A percentile compares a stretch with the other conserved stretches of the same genome.
These are phyloP conservation scores for Microbotryum saponariae DNA, from an alignment of 1,284 basidiomycete species.

Conservation along the genomic window DNA sequence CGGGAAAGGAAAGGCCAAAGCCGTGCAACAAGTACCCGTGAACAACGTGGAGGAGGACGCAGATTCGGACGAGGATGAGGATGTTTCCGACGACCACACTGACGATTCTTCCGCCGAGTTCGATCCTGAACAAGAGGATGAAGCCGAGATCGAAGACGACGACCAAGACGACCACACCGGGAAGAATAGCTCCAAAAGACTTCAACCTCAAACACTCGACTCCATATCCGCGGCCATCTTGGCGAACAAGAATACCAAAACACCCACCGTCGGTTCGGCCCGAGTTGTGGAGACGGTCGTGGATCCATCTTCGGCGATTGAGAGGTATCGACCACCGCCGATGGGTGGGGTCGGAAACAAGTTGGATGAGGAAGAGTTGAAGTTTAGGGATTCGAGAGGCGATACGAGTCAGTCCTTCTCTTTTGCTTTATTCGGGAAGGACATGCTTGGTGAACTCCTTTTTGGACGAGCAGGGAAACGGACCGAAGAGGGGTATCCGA, in stretches of 20 bases:
- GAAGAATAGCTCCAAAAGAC: no score
- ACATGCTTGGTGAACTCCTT: no score
- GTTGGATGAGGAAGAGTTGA: constrained; percentile 21
- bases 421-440: no score
- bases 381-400: constrained; percentile 28
- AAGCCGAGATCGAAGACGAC: constrained; percentile 7
- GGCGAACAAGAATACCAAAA: no score
- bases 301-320: constrained; percentile 19
- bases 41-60: background rate
- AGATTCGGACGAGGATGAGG: background rate
- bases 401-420: constrained; percentile 3
- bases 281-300: constrained; percentile 7
- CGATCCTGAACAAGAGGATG: constrained; percentile 4
- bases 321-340: constrained; percentile 14
- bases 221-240: no score
- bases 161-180: background rate
- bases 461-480: constrained; percentile 21
- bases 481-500: constrained; percentile 36
- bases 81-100: no score
- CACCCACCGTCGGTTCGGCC: no score
- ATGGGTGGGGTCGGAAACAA: background rate
- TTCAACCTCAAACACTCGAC: no score
- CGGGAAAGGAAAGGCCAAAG: constrained; percentile 1
- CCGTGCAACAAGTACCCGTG: background rate
- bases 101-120: background rate